Percentiles rank a stretch among this genome's conserved stretches.
Evolutionary conservation across 306 rosid genomes (phyloP).

Genomic region (Sphenostylis stenocarpa): DNA sequence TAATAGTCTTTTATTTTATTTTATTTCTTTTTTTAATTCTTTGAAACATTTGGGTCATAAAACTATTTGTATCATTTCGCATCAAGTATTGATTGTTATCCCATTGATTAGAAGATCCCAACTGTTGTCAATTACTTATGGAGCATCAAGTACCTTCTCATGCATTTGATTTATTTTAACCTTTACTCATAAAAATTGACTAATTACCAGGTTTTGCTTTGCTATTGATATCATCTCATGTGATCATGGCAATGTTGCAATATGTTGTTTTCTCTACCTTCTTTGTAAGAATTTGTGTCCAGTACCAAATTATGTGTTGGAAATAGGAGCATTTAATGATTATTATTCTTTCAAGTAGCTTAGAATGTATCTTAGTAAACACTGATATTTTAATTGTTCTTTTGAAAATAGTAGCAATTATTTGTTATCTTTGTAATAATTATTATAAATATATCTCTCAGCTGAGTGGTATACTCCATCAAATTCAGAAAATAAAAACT

Average conservation of each 20-base stretch:
- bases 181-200: background rate
- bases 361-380: background rate
- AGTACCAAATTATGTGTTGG: slow-evolving; percentile 28
- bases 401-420: background rate
- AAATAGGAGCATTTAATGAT: background rate
- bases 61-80: background rate
- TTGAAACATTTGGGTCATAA: slow-evolving; percentile 4
- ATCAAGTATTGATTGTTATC: background rate
- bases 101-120: slow-evolving; percentile 7
- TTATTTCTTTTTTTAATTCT: too few relatives aligned
- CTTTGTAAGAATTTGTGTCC: slow-evolving; percentile 2
- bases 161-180: slow-evolving; percentile 16
- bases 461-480: background rate
- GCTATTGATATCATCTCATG: slow-evolving; percentile 6
- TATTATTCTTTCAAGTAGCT: background rate
- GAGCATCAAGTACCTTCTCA: background rate
- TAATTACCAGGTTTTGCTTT: slow-evolving; percentile 14
- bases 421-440: background rate
- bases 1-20: background rate
- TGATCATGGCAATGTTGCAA: background rate
- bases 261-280: slow-evolving; percentile 5
- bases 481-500: background rate
- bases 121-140: background rate
- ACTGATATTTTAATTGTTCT: background rate
- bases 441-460: background rate